Base-by-base conservation (phyloP, 345 rosid species). In the Aquilaria sinensis region DNA sequence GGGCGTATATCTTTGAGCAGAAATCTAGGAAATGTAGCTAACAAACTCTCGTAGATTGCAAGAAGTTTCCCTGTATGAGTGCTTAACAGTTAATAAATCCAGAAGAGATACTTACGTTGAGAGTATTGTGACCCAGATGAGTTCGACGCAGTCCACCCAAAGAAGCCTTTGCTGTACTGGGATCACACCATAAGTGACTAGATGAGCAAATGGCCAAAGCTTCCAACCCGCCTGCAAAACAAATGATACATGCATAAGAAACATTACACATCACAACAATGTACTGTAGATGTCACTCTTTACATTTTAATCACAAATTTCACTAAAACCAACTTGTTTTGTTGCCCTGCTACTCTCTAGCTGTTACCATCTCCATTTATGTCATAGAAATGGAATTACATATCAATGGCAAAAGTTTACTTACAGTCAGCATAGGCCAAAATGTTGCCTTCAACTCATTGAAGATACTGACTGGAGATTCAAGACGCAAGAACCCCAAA, bases 131-230 rank as follows among this genome's bases (percentile, higher is more conserved):
- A 94, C 99, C 99, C 99, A 94, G 61, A 94, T 76, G 62, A 94
- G 97, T 75, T 94, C 99, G 3, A 94, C 81, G 10, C 92, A 86
- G 70, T 94, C 99, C 69, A 90, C 97, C 99, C 99, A 94, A 10
- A 90, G 95, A 62, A 94, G 97, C 56, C 99, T 74, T 82, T 94
- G 97, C 57, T 94, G 89, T 46, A 94, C 80, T 12, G 99, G 99
- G n/a, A 94, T 53, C 71, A 82, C 68, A 61, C 99, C 99, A 46
- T 94, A 88, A 13, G 99, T 94, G 61, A 90, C 66, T 68, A 93
- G 85, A 83, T 94, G 97, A 61, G 99, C 99, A 68, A 90, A 94
- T 33, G 99, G 99, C 99, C 99, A 94, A 51, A 94, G 92, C 70
- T 94, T 94, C 99, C 99, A 90, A 9, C 99, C 99, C 5, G 99